Evolutionary conservation across 306 rosid genomes (phyloP), one percentile per base, ranked within the genome.

Genomic region (Inga leiocalycina): DNA sequence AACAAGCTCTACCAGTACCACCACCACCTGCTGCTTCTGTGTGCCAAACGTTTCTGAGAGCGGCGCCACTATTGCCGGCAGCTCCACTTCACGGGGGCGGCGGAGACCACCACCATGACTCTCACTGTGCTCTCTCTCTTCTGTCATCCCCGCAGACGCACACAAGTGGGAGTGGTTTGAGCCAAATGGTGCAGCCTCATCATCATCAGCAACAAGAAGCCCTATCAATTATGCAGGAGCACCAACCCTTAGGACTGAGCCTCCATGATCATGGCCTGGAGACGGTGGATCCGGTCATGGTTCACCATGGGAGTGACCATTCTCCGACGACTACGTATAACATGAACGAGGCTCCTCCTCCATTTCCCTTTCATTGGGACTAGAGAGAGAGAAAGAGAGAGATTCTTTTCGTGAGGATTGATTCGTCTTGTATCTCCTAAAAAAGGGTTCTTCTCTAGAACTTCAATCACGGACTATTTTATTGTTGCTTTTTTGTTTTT

Each of bases 101-200:
- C 2, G 92, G 24, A 0, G 30, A 15, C 27, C 91, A 70, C 13
- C 91, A 70, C 74, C 74, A 10, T 15, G 75, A 86, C 49, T 82
- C 98, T 66, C 89, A 90, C 68, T 90, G 98, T 93, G 99, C 98
- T 96, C 99, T 96, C 99, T 96, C 98, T 96, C 99, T 96, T 96
- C 99, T 96, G 99, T 96, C 99, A 96, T 93, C 99, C 64, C 91
- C 94, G 69, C 98, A 86, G 86, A 75, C 91, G 34, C 97, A 84
- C 88, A 80, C 90, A 84, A 80, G 90, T 14, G 89, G 87, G 52
- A 86, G 75, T 61, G 93, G 91, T 77, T 87, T 91, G 39, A 82
- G 87, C 88, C 92, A 79, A 67, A 83, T 90, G 70, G 83, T 88
- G 87, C 88, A 83, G 82, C 88, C 85, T 34, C 72, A 20, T 56